These are phyloP conservation scores for Cucurbita ficifolia DNA, from an alignment of 306 rosid genomes.

Conservation along the genomic window DNA sequence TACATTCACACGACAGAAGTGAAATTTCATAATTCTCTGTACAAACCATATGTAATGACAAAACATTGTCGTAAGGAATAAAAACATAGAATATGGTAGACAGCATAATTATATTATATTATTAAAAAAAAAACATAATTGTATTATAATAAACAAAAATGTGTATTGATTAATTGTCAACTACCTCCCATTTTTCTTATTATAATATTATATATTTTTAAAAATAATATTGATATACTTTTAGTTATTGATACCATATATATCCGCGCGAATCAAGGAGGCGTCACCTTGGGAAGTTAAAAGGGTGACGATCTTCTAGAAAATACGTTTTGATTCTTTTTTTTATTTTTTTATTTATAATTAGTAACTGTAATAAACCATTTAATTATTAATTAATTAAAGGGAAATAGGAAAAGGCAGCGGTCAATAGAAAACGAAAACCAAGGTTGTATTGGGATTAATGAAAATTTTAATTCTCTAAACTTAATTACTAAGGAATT, in stretches of 20 bases:
- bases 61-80: not conserved
- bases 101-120: not conserved
- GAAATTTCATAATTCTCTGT: no score
- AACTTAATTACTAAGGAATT: not conserved
- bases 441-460: constrained; percentile 1
- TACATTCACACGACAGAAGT: no score
- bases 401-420: not conserved
- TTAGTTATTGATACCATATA: not conserved
- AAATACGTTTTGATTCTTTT: not conserved
- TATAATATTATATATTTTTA: not conserved
- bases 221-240: not conserved
- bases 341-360: not conserved
- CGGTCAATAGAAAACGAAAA: not conserved
- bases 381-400: not conserved
- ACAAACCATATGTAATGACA: not conserved
- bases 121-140: not conserved
- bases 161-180: not conserved
- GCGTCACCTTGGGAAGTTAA: constrained; percentile 5
- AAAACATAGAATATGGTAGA: not conserved
- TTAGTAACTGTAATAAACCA: not conserved
- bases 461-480: not conserved
- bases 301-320: not conserved
- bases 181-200: not conserved
- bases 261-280: constrained; percentile 3
- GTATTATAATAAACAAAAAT: not conserved